These are phyloP conservation scores for Bocquillonia castaneifolia DNA, from an alignment of 441 rosid genomes.

Conservation along the genomic window DNA sequence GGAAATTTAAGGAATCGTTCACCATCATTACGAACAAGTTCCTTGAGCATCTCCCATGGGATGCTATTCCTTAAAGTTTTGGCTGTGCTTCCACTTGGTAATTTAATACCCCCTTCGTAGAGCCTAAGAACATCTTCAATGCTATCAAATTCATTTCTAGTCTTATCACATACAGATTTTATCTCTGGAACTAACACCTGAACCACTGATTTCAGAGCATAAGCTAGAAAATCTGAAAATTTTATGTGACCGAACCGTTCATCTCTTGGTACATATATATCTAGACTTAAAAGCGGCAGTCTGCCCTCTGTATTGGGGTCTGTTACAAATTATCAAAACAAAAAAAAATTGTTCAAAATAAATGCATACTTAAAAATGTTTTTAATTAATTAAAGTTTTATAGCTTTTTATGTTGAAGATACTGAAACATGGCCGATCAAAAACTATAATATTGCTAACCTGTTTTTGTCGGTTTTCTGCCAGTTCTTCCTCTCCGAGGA, in stretches of 20 bases:
- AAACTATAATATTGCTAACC: conserved; percentile 36
- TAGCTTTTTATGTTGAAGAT: too few relatives aligned
- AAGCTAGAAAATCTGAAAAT: conserved; percentile 79
- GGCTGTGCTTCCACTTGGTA: conserved; percentile 29
- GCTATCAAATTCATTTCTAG: conserved; percentile 71
- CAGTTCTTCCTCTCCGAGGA: conserved; percentile 82
- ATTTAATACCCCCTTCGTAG: conserved; percentile 56
- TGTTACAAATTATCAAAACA: conserved; percentile 24
- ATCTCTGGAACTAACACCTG: conserved; percentile 68
- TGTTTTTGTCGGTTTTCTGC: conserved; percentile 52
- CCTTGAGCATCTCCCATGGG: conserved; percentile 75
- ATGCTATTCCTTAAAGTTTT: conserved; percentile 44
- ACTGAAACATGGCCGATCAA: not conserved
- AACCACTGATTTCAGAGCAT: conserved; percentile 56
- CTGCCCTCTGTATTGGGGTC: conserved; percentile 62
- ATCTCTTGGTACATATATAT: conserved; percentile 83
- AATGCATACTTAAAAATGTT: too few relatives aligned
- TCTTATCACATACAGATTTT: conserved; percentile 57
- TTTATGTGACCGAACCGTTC: conserved; percentile 70
- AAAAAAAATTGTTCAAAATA: conserved; percentile 1
- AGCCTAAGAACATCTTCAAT: conserved; percentile 61
- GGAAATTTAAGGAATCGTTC: conserved; percentile 68
- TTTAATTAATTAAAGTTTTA: too few relatives aligned
- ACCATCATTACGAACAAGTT: conserved; percentile 62
- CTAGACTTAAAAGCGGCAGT: conserved; percentile 54